Evolutionary conservation across 495 filamentous ascomycete species (phyloP).

Genomic region (Xeromyces bisporus): DNA sequence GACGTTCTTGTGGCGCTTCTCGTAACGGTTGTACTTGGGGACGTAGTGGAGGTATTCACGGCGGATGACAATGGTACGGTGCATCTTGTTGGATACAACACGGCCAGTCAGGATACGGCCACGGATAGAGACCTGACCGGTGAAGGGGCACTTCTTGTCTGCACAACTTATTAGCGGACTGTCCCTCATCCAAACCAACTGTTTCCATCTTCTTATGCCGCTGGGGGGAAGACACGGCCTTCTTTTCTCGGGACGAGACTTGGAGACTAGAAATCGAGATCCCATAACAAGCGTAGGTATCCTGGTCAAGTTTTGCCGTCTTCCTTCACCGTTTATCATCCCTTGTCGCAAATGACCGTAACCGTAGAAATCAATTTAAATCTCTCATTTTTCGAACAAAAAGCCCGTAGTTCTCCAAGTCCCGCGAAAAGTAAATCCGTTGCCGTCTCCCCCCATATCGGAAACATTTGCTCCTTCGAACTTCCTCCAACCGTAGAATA

Average conservation of each 20-base stretch:
- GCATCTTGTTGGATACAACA: constrained; percentile 99
- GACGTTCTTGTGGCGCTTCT: constrained; percentile 99
- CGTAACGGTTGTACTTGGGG: constrained; percentile 97
- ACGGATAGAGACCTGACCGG: constrained; percentile 92
- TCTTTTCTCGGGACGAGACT: constrained; percentile 5
- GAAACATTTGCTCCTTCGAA: not conserved
- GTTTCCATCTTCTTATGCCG: constrained; percentile 4
- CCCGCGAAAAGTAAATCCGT: not conserved
- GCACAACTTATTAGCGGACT: constrained; percentile 18
- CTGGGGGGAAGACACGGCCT: constrained; percentile 2
- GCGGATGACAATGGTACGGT: constrained; percentile 97
- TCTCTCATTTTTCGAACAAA: too few relatives aligned
- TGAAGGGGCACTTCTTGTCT: constrained; percentile 99
- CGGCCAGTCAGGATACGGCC: constrained; percentile 98
- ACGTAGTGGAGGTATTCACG: constrained; percentile 99
- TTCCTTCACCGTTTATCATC: not conserved
- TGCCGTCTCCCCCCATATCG: not conserved
- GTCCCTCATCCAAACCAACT: not conserved
- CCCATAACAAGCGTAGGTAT: not conserved
- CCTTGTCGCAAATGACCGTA: not conserved
- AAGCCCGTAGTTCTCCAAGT: too few relatives aligned
- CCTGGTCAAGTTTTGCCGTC: not conserved
- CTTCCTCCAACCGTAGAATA: constrained; percentile 10
- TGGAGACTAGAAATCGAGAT: not conserved
- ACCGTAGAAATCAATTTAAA: not conserved